Conservation (phyloP, 768 basidiomycete species). For the Hygrocybe coccinea region DNA sequence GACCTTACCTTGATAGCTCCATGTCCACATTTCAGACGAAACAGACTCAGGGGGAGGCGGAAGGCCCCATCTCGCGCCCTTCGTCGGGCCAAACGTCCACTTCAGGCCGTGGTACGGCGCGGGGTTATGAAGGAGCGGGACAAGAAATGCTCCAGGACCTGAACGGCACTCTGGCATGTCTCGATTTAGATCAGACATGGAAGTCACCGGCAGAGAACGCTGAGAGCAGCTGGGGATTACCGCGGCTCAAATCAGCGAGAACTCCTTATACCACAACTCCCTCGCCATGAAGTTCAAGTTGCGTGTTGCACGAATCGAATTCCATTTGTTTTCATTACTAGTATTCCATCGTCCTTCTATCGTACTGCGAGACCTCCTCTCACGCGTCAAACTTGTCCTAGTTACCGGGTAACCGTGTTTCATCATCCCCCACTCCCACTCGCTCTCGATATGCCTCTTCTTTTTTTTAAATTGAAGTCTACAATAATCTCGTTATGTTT, state of each 20-base stretch:
- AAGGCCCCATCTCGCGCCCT: conserved; percentile 50
- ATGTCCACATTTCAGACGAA: conserved; percentile 36
- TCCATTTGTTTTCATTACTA: background rate
- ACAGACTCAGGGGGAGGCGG: conserved; percentile 40
- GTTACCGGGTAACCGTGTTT: background rate
- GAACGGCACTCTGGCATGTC: conserved; percentile 71
- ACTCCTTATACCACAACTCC: background rate
- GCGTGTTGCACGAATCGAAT: background rate
- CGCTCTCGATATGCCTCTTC: background rate
- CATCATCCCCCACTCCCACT: background rate
- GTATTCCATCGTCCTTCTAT: background rate
- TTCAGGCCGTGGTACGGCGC: conserved; percentile 10
- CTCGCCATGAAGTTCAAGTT: background rate
- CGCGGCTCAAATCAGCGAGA: background rate
- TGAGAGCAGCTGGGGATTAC: background rate
- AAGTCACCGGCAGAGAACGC: conserved; percentile 4
- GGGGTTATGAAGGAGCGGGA: conserved; percentile 32
- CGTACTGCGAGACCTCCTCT: background rate
- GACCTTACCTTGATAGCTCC: conserved; percentile 41
- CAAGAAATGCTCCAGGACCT: conserved; percentile 61
- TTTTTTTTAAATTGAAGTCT: background rate
- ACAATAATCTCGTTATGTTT: background rate
- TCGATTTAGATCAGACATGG: conserved; percentile 50
- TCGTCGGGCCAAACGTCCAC: conserved; percentile 42
- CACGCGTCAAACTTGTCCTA: background rate